Conservation (phyloP, 179 eudicot species). For the Drosera spatulata region DNA sequence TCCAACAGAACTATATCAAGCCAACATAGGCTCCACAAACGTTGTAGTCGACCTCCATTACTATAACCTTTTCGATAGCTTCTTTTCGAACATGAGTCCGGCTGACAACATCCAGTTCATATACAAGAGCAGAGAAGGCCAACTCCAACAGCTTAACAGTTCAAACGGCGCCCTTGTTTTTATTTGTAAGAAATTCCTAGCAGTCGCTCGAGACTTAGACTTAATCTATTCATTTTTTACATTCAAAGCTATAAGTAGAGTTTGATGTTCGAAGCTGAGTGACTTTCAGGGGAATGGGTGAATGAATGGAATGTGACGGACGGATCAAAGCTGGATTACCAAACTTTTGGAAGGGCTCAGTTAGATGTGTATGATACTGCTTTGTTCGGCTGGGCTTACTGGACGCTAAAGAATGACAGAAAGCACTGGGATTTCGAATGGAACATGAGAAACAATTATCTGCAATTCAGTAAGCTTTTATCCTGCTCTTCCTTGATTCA, state of each 20-base stretch:
- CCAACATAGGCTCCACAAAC: constrained; percentile 40
- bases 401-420: constrained; percentile 74
- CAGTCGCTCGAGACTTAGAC: too few species aligned
- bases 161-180: constrained; percentile 63
- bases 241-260: too few species aligned
- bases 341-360: constrained; percentile 52
- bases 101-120: constrained; percentile 49
- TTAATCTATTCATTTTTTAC: too few species aligned
- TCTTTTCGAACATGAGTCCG: constrained; percentile 42
- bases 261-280: background rate
- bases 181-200: constrained; percentile 28
- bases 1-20: constrained; percentile 63
- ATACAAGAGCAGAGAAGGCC: constrained; percentile 50
- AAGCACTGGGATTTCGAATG: constrained; percentile 85
- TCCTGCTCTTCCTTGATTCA: background rate
- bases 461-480: constrained; percentile 33
- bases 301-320: constrained; percentile 5
- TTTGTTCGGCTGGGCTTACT: constrained; percentile 84
- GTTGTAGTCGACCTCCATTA: constrained; percentile 61
- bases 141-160: constrained; percentile 43
- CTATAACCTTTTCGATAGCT: constrained; percentile 56
- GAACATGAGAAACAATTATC: constrained; percentile 50
- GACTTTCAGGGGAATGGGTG: constrained; percentile 70
- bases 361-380: constrained; percentile 60
- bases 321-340: constrained; percentile 48